These are phyloP conservation scores for Colletotrichum sojae DNA, from an alignment of 2,329 filamentous ascomycete genomes.

Conservation along the genomic window DNA sequence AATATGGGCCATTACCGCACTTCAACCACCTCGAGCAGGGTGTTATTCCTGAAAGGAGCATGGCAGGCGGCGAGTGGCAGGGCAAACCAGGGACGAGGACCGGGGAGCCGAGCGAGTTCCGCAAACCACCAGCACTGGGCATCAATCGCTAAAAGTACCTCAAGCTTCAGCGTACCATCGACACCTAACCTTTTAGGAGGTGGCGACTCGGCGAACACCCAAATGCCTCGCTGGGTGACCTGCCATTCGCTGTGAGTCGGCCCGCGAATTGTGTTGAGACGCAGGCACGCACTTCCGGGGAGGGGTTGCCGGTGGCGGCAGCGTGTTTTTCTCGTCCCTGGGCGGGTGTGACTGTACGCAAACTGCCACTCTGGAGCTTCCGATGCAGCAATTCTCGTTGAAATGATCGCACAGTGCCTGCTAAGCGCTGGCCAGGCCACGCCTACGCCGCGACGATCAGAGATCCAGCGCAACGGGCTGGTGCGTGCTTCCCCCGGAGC, in stretches of 20 bases:
- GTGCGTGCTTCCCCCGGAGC: not conserved
- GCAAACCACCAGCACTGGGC: not conserved
- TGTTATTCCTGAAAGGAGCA: constrained; percentile 13
- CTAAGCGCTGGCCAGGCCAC: not conserved
- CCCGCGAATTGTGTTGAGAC: constrained; percentile 31
- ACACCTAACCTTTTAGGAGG: constrained; percentile 26
- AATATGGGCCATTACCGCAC: constrained; percentile 11
- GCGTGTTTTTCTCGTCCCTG: constrained; percentile 27
- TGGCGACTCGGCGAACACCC: constrained; percentile 19
- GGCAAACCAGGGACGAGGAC: constrained; percentile 2
- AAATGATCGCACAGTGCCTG: constrained; percentile 32
- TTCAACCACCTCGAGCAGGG: constrained; percentile 7
- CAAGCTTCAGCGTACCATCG: constrained; percentile 33
- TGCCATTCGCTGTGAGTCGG: constrained; percentile 22
- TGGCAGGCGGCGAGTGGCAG: constrained; percentile 15
- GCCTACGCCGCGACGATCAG: not conserved
- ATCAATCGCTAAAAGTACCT: constrained; percentile 27
- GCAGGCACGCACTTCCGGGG: constrained; percentile 6
- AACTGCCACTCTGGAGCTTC: constrained; percentile 13
- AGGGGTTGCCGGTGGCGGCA: constrained; percentile 24
- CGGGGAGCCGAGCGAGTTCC: constrained; percentile 24
- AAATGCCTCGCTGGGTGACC: constrained; percentile 6
- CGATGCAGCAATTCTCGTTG: constrained; percentile 41
- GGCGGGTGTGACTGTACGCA: no score
- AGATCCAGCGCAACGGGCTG: not conserved